A percentile compares a stretch with the other conserved stretches of the same genome.
Evolutionary conservation across 2,329 filamentous ascomycete species (phyloP).

Genomic region (Keithomyces neogunnii): DNA sequence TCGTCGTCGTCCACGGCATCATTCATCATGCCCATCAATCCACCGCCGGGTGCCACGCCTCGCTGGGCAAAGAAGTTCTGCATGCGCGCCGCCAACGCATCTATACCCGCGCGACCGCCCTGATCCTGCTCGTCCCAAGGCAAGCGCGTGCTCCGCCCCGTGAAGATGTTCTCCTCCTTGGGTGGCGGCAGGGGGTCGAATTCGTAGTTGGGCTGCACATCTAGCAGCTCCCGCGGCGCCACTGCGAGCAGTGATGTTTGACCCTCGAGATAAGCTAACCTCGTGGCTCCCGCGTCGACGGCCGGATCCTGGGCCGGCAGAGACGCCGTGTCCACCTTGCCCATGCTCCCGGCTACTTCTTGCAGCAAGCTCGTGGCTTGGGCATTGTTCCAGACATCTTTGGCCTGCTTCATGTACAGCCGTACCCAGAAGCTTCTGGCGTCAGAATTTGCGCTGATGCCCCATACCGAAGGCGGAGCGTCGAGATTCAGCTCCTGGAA

Average conservation of each 20-base stretch:
- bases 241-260: conserved; percentile 61
- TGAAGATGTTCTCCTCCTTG: conserved; percentile 44
- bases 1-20: conserved; percentile 12
- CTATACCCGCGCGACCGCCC: not conserved
- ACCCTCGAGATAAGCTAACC: conserved; percentile 73
- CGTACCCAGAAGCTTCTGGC: conserved; percentile 60
- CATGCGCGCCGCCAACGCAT: conserved; percentile 19
- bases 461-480: conserved; percentile 76
- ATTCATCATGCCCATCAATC: conserved; percentile 5
- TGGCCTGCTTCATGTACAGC: conserved; percentile 67
- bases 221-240: conserved; percentile 58
- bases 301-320: conserved; percentile 31
- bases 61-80: conserved; percentile 16
- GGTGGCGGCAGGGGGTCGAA: conserved; percentile 77
- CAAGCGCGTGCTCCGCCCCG: conserved; percentile 29
- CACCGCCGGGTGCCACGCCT: conserved; percentile 7
- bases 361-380: conserved; percentile 61
- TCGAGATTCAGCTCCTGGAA: conserved; percentile 76
- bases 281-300: conserved; percentile 46
- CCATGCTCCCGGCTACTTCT: conserved; percentile 53
- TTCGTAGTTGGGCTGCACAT: conserved; percentile 57
- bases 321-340: conserved; percentile 30
- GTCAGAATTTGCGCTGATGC: conserved; percentile 54
- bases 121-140: conserved; percentile 27
- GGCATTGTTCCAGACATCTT: conserved; percentile 79